Evolutionary conservation across 495 filamentous ascomycete species (phyloP).

Genomic region (Barbatosphaeria neglecta): DNA sequence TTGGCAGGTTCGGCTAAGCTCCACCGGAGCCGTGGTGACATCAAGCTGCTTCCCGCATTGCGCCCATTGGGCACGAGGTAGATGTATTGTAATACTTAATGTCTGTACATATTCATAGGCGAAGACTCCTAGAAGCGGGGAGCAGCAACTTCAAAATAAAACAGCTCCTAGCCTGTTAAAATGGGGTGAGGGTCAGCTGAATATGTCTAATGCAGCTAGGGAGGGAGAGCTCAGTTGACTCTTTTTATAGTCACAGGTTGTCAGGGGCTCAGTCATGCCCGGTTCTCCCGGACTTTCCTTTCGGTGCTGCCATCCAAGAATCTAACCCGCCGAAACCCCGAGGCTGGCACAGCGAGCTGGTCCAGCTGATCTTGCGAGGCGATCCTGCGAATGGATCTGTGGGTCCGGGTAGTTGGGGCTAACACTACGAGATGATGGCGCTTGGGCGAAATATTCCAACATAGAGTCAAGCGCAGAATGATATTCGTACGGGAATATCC

Average conservation of each 20-base stretch:
- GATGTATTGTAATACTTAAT: slow-evolving; percentile 12
- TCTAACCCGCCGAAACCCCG: no score
- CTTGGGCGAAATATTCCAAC: no score
- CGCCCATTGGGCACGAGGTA: not conserved
- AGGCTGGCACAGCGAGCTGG: no score
- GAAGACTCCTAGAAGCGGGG: not conserved
- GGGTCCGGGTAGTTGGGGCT: no score
- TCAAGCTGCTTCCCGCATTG: not conserved
- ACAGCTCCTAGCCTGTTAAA: not conserved
- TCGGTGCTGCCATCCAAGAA: not conserved
- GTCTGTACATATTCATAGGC: not conserved
- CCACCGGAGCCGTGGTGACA: not conserved
- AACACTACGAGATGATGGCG: no score
- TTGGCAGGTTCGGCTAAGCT: not conserved
- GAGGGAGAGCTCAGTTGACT: not conserved
- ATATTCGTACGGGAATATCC: not conserved
- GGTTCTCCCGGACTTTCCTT: no score
- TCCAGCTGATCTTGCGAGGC: no score
- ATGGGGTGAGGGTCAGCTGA: not conserved
- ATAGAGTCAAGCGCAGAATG: not conserved
- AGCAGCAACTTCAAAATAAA: not conserved
- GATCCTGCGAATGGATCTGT: no score
- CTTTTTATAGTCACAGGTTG: slow-evolving; percentile 7
- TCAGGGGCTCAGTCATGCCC: no score
- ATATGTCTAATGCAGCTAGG: not conserved